phyloP scores from a whole-genome alignment of 2,329 filamentous ascomycete species.

The Sclerotinia sclerotiorum region DNA sequence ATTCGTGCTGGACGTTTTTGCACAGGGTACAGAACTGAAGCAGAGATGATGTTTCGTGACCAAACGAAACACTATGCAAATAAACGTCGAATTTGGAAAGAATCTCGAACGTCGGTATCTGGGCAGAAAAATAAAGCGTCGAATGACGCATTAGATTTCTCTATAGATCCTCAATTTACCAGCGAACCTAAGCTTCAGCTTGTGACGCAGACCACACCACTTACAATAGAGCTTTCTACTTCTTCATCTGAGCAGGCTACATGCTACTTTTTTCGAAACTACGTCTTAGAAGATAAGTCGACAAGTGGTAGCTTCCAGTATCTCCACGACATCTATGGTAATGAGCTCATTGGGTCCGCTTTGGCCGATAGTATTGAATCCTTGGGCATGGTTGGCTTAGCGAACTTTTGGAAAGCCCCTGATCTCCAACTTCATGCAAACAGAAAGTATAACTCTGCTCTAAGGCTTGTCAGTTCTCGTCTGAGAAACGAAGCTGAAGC shows the following conservation, averaged over 20 bases:
- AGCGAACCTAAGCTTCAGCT: background rate
- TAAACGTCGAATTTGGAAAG: slow-evolving; percentile 24
- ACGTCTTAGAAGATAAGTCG: slow-evolving; percentile 29
- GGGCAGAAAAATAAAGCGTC: background rate
- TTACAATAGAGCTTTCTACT: background rate
- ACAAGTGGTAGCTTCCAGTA: slow-evolving; percentile 32
- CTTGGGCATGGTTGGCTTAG: slow-evolving; percentile 33
- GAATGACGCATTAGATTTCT: background rate
- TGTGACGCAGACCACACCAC: background rate
- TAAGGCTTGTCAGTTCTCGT: slow-evolving; percentile 28
- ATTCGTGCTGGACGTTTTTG: slow-evolving; percentile 52
- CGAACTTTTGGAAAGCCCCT: slow-evolving; percentile 32
- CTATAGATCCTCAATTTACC: background rate
- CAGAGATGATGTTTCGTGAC: slow-evolving; percentile 59
- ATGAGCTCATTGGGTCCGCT: slow-evolving; percentile 47
- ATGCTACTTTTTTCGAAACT: slow-evolving; percentile 37
- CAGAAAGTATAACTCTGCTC: slow-evolving; percentile 31
- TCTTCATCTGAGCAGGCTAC: slow-evolving; percentile 34
- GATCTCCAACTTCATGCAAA: slow-evolving; percentile 26
- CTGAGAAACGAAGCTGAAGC: slow-evolving; percentile 30
- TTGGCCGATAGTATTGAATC: slow-evolving; percentile 32
- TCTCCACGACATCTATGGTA: slow-evolving; percentile 36
- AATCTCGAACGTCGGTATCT: background rate
- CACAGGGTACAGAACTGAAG: slow-evolving; percentile 55
- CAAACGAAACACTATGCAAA: slow-evolving; percentile 45